Evolutionary conservation across 1,284 basidiomycete species (phyloP).

Genomic region (Trametes hirsuta): DNA sequence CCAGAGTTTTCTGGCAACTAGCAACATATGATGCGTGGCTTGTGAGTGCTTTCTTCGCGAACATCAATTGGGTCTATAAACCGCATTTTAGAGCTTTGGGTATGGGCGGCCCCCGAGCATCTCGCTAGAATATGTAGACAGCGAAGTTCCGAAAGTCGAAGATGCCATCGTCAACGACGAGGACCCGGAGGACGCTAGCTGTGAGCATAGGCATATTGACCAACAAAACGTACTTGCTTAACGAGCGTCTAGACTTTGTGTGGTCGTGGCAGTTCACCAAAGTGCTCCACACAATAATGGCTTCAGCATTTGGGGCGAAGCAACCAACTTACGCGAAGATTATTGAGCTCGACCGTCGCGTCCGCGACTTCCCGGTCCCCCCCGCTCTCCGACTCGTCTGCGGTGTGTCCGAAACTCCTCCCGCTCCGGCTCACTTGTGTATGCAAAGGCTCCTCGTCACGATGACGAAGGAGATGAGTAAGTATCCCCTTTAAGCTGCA

Average conservation of each 20-base stretch:
- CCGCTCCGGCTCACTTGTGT: slow-evolving; percentile 23
- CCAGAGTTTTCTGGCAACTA: slow-evolving; percentile 66
- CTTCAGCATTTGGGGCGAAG: slow-evolving; percentile 56
- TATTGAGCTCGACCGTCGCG: slow-evolving; percentile 46
- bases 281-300: slow-evolving; percentile 54
- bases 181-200: slow-evolving; percentile 47
- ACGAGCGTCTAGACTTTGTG: slow-evolving; percentile 46
- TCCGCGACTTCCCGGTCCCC: slow-evolving; percentile 53
- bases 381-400: slow-evolving; percentile 43
- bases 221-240: not conserved
- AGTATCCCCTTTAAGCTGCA: not conserved
- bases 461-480: slow-evolving; percentile 62
- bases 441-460: slow-evolving; percentile 55
- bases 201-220: slow-evolving; percentile 38
- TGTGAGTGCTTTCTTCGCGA: slow-evolving; percentile 40
- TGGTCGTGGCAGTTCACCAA: slow-evolving; percentile 59
- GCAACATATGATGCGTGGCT: slow-evolving; percentile 60
- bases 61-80: not conserved
- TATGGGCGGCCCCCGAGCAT: slow-evolving; percentile 63
- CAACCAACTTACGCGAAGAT: slow-evolving; percentile 48
- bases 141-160: slow-evolving; percentile 49
- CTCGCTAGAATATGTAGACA: slow-evolving; percentile 56
- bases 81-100: slow-evolving; percentile 53
- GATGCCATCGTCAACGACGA: slow-evolving; percentile 38
- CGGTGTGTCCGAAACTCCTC: slow-evolving; percentile 16